A percentile compares a stretch with the other conserved stretches of the same genome.
Evolutionary conservation across 1,284 basidiomycete species (phyloP).

Genomic region (Pterula multifida): DNA sequence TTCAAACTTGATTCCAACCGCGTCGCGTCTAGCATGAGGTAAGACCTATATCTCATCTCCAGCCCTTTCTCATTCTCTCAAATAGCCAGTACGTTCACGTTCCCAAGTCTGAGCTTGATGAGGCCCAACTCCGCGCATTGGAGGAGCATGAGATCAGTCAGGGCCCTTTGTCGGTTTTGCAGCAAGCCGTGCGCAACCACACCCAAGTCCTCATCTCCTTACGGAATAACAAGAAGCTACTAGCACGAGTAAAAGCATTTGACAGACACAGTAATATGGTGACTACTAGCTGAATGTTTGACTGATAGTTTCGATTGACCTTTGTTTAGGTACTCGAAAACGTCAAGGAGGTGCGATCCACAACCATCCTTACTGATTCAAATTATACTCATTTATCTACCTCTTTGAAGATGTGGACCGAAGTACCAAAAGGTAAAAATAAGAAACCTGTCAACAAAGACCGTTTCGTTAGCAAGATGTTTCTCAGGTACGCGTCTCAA

Average conservation of each 20-base stretch:
- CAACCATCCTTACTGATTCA: neutral
- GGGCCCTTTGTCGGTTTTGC: slow-evolving; percentile 93
- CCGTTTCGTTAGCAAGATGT: slow-evolving; percentile 98
- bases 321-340: slow-evolving; percentile 77
- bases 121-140: slow-evolving; percentile 88
- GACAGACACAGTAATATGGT: slow-evolving; percentile 99
- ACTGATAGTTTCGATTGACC: slow-evolving; percentile 9
- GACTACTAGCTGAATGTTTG: slow-evolving; percentile 15
- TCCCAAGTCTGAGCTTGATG: slow-evolving; percentile 95
- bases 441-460: slow-evolving; percentile 99
- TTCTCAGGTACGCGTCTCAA: slow-evolving; percentile 50
- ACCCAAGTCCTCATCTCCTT: slow-evolving; percentile 96
- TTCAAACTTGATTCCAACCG: slow-evolving; percentile 2
- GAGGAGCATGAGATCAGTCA: slow-evolving; percentile 97
- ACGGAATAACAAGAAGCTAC: slow-evolving; percentile 96
- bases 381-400: neutral
- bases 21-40: slow-evolving; percentile 11
- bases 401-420: slow-evolving; percentile 90
- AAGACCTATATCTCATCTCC: neutral
- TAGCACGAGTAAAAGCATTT: slow-evolving; percentile 97
- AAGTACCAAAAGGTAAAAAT: slow-evolving; percentile 94
- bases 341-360: slow-evolving; percentile 74
- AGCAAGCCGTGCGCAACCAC: slow-evolving; percentile 96
- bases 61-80: slow-evolving; percentile 11
- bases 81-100: slow-evolving; percentile 91